Percentiles rank a stretch among this genome's conserved stretches.
phyloP scores from a whole-genome alignment of 1,284 basidiomycete species.

The Ceratobasidium sp. region DNA sequence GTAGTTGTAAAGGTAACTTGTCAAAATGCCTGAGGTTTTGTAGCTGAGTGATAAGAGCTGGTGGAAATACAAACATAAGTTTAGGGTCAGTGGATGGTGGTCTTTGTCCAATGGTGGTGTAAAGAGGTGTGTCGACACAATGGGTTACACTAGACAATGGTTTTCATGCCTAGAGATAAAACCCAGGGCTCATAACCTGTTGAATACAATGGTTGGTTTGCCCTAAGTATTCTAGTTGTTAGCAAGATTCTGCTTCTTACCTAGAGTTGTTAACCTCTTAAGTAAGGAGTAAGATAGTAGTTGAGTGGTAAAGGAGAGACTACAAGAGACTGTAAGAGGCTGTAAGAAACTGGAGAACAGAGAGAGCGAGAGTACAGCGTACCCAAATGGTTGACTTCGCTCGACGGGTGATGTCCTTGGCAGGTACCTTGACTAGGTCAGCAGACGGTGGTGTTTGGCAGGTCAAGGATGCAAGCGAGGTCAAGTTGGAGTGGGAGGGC shows the following conservation, averaged over 20 bases:
- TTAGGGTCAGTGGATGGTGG: neutral
- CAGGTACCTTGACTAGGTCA: conserved; percentile 36
- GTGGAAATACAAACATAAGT: neutral
- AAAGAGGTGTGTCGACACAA: neutral
- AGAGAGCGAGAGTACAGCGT: too few species aligned
- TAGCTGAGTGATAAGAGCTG: neutral
- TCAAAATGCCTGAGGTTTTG: neutral
- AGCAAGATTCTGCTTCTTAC: too few species aligned
- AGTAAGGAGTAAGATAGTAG: too few species aligned
- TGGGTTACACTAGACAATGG: neutral
- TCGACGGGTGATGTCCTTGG: conserved; percentile 39
- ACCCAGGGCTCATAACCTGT: conserved; percentile 1
- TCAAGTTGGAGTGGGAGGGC: conserved; percentile 47
- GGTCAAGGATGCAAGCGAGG: conserved; percentile 48
- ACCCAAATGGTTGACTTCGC: conserved; percentile 45
- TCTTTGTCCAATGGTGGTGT: neutral
- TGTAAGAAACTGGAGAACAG: too few species aligned
- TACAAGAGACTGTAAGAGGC: too few species aligned
- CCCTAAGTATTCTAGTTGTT: too few species aligned
- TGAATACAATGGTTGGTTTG: neutral
- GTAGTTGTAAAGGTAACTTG: neutral
- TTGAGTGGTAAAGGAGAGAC: too few species aligned
- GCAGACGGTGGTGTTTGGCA: conserved; percentile 47
- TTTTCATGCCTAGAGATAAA: neutral
- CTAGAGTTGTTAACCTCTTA: too few species aligned